Evolutionary conservation across 176 grass and related monocot species (phyloP).

Genomic region (Paspalum notatum): DNA sequence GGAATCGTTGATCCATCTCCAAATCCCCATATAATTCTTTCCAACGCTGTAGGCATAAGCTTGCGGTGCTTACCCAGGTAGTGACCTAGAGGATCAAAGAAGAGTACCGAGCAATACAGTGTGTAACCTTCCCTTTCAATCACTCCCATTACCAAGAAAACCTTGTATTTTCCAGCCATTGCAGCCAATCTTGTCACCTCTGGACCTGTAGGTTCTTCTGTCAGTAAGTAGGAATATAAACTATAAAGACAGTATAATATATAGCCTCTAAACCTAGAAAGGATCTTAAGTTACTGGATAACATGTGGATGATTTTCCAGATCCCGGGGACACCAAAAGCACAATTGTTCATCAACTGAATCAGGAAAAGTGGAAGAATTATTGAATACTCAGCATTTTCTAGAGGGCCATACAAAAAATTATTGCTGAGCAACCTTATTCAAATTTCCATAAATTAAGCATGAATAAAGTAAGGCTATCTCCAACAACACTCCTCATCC

Average conservation of each 20-base stretch:
- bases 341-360: constrained; percentile 8
- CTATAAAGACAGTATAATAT: background rate
- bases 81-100: constrained; percentile 81
- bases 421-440: background rate
- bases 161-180: constrained; percentile 87
- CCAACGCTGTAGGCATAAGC: constrained; percentile 87
- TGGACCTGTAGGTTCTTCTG: constrained; percentile 59
- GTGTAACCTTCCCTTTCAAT: constrained; percentile 93
- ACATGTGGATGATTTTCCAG: background rate
- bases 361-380: background rate
- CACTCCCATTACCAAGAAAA: constrained; percentile 92
- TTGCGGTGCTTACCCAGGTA: constrained; percentile 93
- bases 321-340: background rate
- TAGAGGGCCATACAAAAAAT: background rate
- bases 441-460: constrained; percentile 8
- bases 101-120: constrained; percentile 83
- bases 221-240: constrained; percentile 20
- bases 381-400: background rate
- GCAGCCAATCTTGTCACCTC: constrained; percentile 79
- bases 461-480: background rate
- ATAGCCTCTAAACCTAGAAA: background rate
- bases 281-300: background rate
- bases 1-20: constrained; percentile 92
- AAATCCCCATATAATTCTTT: constrained; percentile 91
- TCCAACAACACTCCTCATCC: too few species aligned